phyloP scores from a whole-genome alignment of 176 grass and related monocot genomes.

The Carex scoparia region DNA sequence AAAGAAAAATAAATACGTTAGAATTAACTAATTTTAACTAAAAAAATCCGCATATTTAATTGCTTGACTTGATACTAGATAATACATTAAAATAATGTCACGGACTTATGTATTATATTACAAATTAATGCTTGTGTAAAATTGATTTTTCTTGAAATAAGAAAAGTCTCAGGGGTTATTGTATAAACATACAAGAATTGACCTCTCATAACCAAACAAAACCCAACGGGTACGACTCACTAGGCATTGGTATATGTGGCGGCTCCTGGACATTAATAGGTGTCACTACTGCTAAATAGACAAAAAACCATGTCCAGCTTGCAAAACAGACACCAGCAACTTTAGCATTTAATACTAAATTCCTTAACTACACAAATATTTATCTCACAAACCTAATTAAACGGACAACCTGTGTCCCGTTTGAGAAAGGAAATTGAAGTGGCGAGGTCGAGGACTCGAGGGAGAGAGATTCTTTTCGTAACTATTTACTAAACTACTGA shows the following conservation, averaged over 20 bases:
- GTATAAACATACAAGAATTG: slow-evolving; percentile 1
- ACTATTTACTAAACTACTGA: slow-evolving; percentile 13
- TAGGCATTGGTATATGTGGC: slow-evolving; percentile 26
- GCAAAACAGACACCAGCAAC: neutral
- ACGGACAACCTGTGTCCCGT: neutral
- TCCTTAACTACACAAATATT: slow-evolving; percentile 1
- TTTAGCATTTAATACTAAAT: slow-evolving; percentile 6
- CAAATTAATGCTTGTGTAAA: neutral
- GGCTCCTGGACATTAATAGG: slow-evolving; percentile 3
- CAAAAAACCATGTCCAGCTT: slow-evolving; percentile 14
- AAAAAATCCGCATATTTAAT: no score
- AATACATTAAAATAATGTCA: no score
- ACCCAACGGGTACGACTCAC: slow-evolving; percentile 19
- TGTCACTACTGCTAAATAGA: slow-evolving; percentile 12
- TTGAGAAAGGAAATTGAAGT: slow-evolving; percentile 7
- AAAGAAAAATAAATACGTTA: no score
- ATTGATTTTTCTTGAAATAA: neutral
- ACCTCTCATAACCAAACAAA: slow-evolving; percentile 24
- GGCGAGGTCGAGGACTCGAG: neutral
- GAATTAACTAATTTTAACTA: no score
- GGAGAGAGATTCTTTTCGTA: neutral
- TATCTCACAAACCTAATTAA: neutral
- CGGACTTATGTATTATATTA: no score
- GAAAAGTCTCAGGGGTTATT: neutral
- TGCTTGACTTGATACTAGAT: no score